Conservation (phyloP, 352 stramenopile genomes). For the Globisporangium spiculum region DNA sequence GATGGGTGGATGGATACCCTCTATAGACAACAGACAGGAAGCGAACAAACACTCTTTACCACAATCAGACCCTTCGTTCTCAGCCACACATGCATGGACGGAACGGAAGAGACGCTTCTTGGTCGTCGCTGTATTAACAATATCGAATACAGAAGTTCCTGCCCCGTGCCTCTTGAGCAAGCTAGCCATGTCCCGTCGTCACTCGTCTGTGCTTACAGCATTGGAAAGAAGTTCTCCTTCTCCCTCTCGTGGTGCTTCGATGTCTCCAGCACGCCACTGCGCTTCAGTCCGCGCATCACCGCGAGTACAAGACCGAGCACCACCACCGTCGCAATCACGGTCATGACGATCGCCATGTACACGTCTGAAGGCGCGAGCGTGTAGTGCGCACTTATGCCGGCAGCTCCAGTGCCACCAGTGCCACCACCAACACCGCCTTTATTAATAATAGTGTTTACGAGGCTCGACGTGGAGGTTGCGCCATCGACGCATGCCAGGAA, state of each 20-base stretch:
- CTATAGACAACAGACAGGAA: background rate
- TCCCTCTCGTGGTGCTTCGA: slow-evolving; percentile 26
- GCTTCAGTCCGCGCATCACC: slow-evolving; percentile 33
- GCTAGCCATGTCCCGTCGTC: background rate
- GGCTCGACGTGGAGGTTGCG: slow-evolving; percentile 16
- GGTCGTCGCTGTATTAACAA: background rate
- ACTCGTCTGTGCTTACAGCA: slow-evolving; percentile 31
- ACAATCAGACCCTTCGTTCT: background rate
- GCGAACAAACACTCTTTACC: background rate
- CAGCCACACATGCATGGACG: background rate
- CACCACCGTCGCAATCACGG: slow-evolving; percentile 35
- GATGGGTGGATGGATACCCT: background rate
- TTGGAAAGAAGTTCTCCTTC: slow-evolving; percentile 51
- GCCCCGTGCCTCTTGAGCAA: background rate
- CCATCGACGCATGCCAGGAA: slow-evolving; percentile 62
- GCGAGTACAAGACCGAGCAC: slow-evolving; percentile 32
- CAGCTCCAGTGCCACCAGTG: background rate
- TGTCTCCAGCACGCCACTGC: slow-evolving; percentile 40
- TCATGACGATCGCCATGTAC: slow-evolving; percentile 42
- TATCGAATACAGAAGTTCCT: background rate
- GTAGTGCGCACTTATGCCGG: background rate
- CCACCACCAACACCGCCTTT: background rate
- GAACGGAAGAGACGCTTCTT: background rate
- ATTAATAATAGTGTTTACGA: slow-evolving; percentile 16
- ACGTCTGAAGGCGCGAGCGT: slow-evolving; percentile 26